phyloP scores from a whole-genome alignment of 129 eudicot genomes.

The Pittosporum tobira region DNA sequence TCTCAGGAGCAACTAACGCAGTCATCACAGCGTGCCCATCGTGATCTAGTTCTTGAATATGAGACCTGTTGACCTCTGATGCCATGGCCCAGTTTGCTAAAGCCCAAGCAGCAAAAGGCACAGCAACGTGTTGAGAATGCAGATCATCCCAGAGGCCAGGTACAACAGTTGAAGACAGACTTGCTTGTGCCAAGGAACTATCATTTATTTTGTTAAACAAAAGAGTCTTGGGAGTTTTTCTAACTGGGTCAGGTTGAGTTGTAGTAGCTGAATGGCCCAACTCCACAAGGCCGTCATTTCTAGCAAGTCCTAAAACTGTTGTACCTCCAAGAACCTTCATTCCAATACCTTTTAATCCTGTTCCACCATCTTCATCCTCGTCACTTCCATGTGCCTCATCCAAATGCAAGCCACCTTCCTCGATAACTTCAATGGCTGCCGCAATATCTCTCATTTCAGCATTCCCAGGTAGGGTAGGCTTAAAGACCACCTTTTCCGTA shows the following conservation, averaged over 20 bases:
- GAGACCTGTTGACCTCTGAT: constrained; percentile 72
- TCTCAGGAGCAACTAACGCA: constrained; percentile 86
- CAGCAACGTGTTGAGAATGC: constrained; percentile 92
- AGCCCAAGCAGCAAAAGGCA: constrained; percentile 99
- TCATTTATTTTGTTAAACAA: constrained; percentile 42
- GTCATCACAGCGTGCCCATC: constrained; percentile 84
- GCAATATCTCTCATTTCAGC: constrained; percentile 92
- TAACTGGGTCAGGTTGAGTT: constrained; percentile 6
- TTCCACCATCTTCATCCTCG: constrained; percentile 63
- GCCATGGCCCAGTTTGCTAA: constrained; percentile 98
- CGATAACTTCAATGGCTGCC: constrained; percentile 81
- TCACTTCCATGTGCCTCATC: constrained; percentile 53
- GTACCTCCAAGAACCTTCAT: constrained; percentile 96
- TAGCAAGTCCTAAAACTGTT: constrained; percentile 68
- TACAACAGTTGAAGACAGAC: constrained; percentile 45
- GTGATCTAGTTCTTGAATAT: constrained; percentile 80
- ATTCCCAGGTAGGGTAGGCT: constrained; percentile 60
- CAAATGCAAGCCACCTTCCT: constrained; percentile 79
- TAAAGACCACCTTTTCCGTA: constrained; percentile 35
- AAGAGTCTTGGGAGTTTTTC: constrained; percentile 18
- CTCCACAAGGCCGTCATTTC: constrained; percentile 35
- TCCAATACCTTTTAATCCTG: constrained; percentile 86
- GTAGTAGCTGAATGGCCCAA: constrained; percentile 30
- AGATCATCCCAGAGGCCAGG: constrained; percentile 99
- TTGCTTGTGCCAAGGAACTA: constrained; percentile 28